A percentile compares a stretch with the other conserved stretches of the same genome.
These are phyloP conservation scores for Exserohilum turcica DNA, from an alignment of 2,329 filamentous ascomycete species.

Conservation along the genomic window DNA sequence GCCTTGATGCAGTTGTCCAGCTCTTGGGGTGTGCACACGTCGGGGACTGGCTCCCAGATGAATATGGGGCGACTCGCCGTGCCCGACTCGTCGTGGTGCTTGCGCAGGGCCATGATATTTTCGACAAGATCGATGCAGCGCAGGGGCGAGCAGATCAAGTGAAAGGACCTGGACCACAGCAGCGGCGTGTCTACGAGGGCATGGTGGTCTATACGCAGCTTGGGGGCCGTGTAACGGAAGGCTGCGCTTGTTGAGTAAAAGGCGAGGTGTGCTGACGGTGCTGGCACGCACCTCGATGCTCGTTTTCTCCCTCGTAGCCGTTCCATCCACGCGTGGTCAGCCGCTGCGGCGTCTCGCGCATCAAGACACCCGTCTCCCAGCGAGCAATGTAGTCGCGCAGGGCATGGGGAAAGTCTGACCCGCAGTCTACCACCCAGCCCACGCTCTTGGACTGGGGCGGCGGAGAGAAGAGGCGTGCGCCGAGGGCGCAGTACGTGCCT, in stretches of 20 bases:
- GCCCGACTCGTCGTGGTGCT: constrained; percentile 32
- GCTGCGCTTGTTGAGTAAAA: constrained; percentile 46
- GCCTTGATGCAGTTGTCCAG: constrained; percentile 59
- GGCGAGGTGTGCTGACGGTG: neutral
- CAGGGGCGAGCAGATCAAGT: constrained; percentile 80
- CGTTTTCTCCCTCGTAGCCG: constrained; percentile 71
- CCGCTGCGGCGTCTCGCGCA: constrained; percentile 68
- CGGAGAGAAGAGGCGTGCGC: constrained; percentile 85
- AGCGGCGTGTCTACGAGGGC: constrained; percentile 68
- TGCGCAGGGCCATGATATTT: constrained; percentile 66
- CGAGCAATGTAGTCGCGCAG: constrained; percentile 68
- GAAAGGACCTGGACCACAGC: constrained; percentile 76
- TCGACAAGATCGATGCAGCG: constrained; percentile 77
- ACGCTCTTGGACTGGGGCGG: constrained; percentile 66
- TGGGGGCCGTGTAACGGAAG: constrained; percentile 88
- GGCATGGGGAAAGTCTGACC: constrained; percentile 78
- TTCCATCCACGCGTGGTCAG: constrained; percentile 93
- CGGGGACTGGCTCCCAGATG: constrained; percentile 94
- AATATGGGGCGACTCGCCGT: constrained; percentile 64
- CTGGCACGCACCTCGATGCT: constrained; percentile 60
- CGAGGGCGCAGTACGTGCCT: constrained; percentile 83
- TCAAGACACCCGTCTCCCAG: constrained; percentile 76
- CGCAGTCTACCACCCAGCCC: constrained; percentile 90
- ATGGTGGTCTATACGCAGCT: constrained; percentile 75
- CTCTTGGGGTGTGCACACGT: constrained; percentile 76